phyloP scores from a whole-genome alignment of 192 early-diverging fungal species.

The Ramicandelaber brevisporus region DNA sequence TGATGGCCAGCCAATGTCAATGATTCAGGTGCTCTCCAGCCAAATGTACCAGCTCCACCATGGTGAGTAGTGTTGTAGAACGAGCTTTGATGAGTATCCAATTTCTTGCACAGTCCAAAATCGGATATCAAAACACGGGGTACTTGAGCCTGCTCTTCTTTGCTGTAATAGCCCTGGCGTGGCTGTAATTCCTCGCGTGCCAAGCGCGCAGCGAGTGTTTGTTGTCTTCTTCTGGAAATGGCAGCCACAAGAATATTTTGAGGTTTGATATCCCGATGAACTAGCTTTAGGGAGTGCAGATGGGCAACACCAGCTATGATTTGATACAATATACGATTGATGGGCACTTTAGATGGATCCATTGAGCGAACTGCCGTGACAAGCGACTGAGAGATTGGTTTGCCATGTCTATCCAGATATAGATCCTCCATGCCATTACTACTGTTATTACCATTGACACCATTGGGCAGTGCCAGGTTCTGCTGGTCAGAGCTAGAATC shows the following conservation, averaged over 20 bases:
- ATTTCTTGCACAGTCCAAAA: slow-evolving; percentile 85
- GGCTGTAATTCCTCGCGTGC: background rate
- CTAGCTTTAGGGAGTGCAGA: slow-evolving; percentile 81
- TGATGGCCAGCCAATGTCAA: slow-evolving; percentile 19
- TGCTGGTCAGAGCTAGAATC: no score
- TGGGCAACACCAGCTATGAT: slow-evolving; percentile 68
- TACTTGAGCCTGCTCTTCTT: slow-evolving; percentile 8
- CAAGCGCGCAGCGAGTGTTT: no score
- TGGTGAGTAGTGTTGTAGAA: slow-evolving; percentile 73
- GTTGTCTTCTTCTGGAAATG: slow-evolving; percentile 14
- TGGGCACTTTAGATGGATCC: no score
- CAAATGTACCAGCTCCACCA: slow-evolving; percentile 49
- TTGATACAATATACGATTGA: slow-evolving; percentile 47
- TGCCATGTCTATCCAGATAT: no score
- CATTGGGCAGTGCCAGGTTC: slow-evolving; percentile 13
- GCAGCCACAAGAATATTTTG: slow-evolving; percentile 76
- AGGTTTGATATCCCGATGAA: slow-evolving; percentile 95
- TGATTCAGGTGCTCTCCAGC: slow-evolving; percentile 91
- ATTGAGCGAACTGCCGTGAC: no score
- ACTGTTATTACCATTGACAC: no score
- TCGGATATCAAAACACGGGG: slow-evolving; percentile 78
- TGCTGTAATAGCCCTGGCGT: slow-evolving; percentile 4
- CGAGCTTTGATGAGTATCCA: slow-evolving; percentile 79
- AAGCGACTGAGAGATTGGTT: no score
- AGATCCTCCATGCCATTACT: no score